These are phyloP conservation scores for Parathielavia appendiculata DNA, from an alignment of 495 filamentous ascomycete species.

Conservation along the genomic window DNA sequence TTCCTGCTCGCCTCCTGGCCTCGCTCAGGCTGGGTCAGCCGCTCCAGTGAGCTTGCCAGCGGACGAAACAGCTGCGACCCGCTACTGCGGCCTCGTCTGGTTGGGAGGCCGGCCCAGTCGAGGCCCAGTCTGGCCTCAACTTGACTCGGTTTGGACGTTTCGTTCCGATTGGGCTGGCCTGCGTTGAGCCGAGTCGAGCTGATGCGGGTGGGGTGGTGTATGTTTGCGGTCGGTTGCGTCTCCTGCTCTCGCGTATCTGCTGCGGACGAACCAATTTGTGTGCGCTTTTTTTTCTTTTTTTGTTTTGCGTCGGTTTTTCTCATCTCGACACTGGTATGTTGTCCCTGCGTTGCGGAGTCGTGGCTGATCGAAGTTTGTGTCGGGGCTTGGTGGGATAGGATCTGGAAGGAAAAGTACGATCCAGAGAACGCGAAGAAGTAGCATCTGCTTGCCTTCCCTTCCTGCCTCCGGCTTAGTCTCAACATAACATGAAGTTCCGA, in stretches of 20 bases:
- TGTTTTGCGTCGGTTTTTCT: neutral
- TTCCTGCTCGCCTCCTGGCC: neutral
- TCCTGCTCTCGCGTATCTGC: neutral
- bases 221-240: neutral
- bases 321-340: neutral
- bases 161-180: constrained; percentile 7
- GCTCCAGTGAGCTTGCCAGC: too few relatives aligned
- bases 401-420: constrained; percentile 95
- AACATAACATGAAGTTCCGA: too few relatives aligned
- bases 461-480: neutral
- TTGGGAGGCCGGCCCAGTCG: neutral
- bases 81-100: constrained; percentile 3
- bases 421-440: constrained; percentile 51
- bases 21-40: neutral
- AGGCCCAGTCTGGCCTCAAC: neutral
- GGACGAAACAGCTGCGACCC: neutral
- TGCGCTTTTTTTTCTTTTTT: neutral
- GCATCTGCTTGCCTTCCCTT: neutral
- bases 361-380: neutral
- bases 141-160: neutral
- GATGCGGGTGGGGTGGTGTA: neutral
- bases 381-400: constrained; percentile 51
- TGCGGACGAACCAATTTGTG: neutral
- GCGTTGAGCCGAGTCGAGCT: too few relatives aligned
- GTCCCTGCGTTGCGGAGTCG: neutral